A percentile compares a stretch with the other conserved stretches of the same genome.
Evolutionary conservation across 2,329 filamentous ascomycete species (phyloP).

Genomic region (Fusarium pseudonygamai): DNA sequence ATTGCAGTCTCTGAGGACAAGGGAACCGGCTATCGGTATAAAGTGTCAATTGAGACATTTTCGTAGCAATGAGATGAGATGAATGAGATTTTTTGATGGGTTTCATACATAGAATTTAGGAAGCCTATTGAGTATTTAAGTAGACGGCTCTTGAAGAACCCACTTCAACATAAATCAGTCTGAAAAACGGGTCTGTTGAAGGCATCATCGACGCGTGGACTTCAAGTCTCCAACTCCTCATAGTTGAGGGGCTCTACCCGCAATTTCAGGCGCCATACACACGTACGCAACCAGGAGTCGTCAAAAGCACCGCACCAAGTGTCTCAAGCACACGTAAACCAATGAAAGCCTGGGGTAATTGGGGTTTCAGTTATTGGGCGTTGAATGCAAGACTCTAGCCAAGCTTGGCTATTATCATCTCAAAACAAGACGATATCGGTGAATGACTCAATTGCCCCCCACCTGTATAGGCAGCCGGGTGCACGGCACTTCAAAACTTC

Average conservation of each 20-base stretch:
- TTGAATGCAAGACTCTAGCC: accelerated
- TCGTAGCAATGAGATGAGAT: neutral
- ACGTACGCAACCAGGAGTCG: neutral
- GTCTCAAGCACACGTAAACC: neutral
- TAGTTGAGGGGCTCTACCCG: neutral
- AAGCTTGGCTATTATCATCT: neutral
- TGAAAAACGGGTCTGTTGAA: neutral
- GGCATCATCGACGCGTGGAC: neutral
- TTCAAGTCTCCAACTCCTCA: neutral
- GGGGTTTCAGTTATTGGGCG: accelerated
- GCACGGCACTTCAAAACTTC: neutral
- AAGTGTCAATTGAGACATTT: neutral
- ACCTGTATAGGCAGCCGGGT: neutral
- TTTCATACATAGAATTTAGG: neutral
- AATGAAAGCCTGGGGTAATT: neutral
- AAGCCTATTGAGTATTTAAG: neutral
- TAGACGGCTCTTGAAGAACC: accelerated
- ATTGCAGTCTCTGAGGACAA: neutral
- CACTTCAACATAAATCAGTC: neutral
- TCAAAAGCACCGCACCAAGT: neutral
- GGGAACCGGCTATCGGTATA: neutral
- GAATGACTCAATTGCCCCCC: neutral
- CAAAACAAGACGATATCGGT: neutral
- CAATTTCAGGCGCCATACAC: neutral
- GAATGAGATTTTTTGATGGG: neutral